A percentile compares a stretch with the other conserved stretches of the same genome.
Conservation (phyloP, 2,329 filamentous ascomycete genomes). For the Tolypocladium tropicale region DNA sequence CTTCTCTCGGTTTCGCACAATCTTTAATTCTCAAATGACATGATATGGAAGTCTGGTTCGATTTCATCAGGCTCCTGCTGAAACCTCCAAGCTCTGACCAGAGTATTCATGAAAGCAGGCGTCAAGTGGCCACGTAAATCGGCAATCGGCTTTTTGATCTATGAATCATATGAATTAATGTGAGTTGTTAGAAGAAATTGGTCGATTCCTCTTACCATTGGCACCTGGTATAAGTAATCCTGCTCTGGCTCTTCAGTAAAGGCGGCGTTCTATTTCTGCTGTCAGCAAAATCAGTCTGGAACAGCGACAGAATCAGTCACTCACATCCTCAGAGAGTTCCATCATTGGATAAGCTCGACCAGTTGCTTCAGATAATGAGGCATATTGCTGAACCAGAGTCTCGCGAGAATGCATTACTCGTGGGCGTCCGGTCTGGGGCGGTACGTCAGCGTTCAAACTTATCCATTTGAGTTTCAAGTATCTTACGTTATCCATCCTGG, state of each 20-base stretch:
- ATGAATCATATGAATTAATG: not conserved
- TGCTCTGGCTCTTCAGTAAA: conserved; percentile 1
- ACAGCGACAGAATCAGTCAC: not conserved
- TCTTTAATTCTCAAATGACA: not conserved
- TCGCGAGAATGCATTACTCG: not conserved
- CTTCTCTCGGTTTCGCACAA: too few relatives aligned
- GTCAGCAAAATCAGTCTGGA: not conserved
- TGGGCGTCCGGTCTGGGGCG: not conserved
- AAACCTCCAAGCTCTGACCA: conserved; percentile 1
- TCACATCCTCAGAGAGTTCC: conserved; percentile 2
- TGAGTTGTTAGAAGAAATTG: not conserved
- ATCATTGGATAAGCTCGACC: not conserved
- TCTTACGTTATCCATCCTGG: not conserved
- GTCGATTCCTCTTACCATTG: not conserved
- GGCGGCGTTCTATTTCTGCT: not conserved
- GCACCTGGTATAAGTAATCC: conserved; percentile 1
- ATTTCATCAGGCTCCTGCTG: conserved; percentile 1
- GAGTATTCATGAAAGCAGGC: conserved; percentile 1
- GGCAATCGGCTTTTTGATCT: conserved; percentile 2
- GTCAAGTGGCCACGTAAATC: not conserved
- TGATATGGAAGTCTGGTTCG: not conserved
- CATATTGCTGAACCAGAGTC: not conserved
- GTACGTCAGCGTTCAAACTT: not conserved
- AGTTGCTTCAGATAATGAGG: not conserved
- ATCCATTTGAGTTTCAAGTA: not conserved